Conservation (phyloP, 2,329 filamentous ascomycete genomes). For the Aplosporella prunicola region DNA sequence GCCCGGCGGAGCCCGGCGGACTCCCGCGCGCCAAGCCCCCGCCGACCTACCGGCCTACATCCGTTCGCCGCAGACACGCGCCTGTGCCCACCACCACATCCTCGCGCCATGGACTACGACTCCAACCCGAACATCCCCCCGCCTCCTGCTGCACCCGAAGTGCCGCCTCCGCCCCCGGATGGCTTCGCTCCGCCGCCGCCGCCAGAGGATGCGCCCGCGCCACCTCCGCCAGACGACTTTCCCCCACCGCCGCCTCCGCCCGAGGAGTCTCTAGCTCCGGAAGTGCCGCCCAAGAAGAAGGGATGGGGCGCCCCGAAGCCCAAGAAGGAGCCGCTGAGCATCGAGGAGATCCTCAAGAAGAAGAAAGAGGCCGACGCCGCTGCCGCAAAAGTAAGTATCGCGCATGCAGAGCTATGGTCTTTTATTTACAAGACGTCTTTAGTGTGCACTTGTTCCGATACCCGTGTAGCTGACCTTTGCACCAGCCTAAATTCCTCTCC, state of each 20-base stretch:
- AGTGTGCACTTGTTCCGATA: conserved; percentile 14
- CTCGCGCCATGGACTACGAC: conserved; percentile 1
- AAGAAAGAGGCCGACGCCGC: conserved; percentile 80
- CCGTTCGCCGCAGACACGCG: too few species aligned
- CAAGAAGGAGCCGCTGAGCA: conserved; percentile 54
- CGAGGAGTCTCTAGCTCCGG: conserved; percentile 16
- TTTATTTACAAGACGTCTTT: conserved; percentile 18
- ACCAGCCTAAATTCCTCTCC: conserved; percentile 69
- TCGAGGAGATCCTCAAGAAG: conserved; percentile 76
- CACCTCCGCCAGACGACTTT: conserved; percentile 11
- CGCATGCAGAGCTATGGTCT: background rate
- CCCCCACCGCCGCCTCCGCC: conserved; percentile 13
- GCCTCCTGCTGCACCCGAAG: conserved; percentile 11
- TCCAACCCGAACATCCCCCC: conserved; percentile 4
- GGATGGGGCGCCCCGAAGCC: conserved; percentile 39
- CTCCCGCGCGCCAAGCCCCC: too few species aligned
- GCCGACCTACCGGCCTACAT: too few species aligned
- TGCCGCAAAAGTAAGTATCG: conserved; percentile 56
- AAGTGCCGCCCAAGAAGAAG: conserved; percentile 41
- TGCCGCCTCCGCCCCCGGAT: conserved; percentile 34
- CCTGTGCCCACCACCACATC: background rate
- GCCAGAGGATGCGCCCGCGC: conserved; percentile 14
- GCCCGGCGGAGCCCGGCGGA: too few species aligned
- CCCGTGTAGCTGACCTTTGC: conserved; percentile 15
- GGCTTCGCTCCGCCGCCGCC: conserved; percentile 36